Evolutionary conservation across 148 eudicot species (phyloP).

Genomic region (Talinum fruticosum): DNA sequence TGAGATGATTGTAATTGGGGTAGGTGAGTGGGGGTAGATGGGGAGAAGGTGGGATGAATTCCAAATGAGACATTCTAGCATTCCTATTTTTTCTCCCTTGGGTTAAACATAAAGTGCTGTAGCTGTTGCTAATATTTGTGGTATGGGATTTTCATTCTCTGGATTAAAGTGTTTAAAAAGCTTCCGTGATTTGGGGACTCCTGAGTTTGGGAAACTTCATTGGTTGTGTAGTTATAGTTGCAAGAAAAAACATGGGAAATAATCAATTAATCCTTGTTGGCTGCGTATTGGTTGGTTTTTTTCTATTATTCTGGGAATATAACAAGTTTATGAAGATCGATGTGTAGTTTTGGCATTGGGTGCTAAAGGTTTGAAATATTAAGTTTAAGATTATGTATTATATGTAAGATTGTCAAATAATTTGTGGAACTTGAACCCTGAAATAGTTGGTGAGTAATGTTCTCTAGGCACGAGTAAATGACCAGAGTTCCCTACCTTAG

Average conservation of each 20-base stretch:
- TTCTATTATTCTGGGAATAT: not conserved
- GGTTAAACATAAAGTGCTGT: not conserved
- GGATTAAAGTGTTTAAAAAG: not conserved
- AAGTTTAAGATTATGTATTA: not conserved
- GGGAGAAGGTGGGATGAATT: not conserved
- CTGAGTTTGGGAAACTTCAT: not conserved
- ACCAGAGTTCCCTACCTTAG: not conserved
- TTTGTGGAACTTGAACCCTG: not conserved
- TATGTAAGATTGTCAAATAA: not conserved
- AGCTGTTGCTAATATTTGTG: not conserved
- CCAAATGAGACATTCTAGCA: no score
- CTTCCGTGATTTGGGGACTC: not conserved
- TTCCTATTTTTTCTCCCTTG: no score
- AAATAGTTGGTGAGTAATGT: not conserved
- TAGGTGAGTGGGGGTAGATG: no score
- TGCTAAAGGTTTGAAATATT: not conserved
- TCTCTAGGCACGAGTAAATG: not conserved
- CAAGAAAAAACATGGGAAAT: not conserved
- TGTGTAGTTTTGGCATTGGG: not conserved
- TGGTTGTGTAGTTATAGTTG: not conserved
- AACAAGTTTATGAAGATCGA: not conserved
- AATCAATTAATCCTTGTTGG: not conserved
- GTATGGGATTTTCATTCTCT: not conserved
- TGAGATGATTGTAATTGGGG: not conserved
- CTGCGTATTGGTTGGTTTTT: not conserved